Evolutionary conservation across 2,329 filamentous ascomycete genomes (phyloP), one percentile per base, ranked within the genome.

Genomic region (Myriosclerotinia curreyana): DNA sequence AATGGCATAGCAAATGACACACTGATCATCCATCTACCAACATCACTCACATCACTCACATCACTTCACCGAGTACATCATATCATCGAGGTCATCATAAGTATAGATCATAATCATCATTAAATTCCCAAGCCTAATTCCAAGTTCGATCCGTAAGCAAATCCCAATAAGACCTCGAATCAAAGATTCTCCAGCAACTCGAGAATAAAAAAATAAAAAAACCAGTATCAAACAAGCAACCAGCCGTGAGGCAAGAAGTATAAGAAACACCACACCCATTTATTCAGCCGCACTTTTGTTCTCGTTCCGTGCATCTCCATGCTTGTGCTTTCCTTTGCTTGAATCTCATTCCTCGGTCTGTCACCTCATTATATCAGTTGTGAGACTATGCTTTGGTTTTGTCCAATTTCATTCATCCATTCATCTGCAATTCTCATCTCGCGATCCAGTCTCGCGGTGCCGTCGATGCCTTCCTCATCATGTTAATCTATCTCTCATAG

Each of bases 241-340:
- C 66, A 70, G 71, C 71, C 70, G 71, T 64, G 71, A 71, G 71
- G 71, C 71, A 66, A 65, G 65, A 71, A 69, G 68, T 71, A 67
- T 72, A 67, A 53, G 34, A 55, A 48, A 36, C 50, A 17, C 28
- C 60, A 53, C 36, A 34, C 20, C 50, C 51, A 36, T 49, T 40
- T 38, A 12, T 46, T 52, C 8, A 66, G 66, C 53, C 62, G 9
- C n/a, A 46, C 7, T 66, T 70, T 67, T 67, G 58, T 65, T 63
- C 51, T 66, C 61, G 54, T 38, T 53, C 38, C 63, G 61, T 59
- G 28, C 28, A 65, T 15, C 31, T 36, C 67, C 61, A 61, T 58
- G 48, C 61, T 50, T 44, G 17, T 46, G 31, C 42, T 61, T 34
- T n/a, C 25, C 44, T 38, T 1, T 25, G 15, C n/a, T 17, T 11